Base-by-base conservation (phyloP, 768 basidiomycete genomes). In the Leccinum incarnatum region DNA sequence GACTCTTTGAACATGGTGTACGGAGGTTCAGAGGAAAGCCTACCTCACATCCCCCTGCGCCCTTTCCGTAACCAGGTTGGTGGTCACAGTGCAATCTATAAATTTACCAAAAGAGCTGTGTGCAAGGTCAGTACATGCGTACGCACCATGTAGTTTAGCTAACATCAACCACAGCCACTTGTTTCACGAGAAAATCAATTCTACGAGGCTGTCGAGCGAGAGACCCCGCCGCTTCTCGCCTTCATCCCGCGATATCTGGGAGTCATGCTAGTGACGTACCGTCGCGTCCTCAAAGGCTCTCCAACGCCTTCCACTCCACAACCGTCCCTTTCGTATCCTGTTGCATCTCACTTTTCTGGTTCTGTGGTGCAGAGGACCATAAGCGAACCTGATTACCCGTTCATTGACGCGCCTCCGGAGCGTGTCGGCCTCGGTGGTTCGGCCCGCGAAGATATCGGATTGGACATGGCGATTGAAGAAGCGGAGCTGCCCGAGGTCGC, bases 181-280 rank as follows among this genome's bases (percentile, higher is more conserved):
- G 95, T 97, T 30, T 95, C 93, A 4, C 86, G 95, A 57, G 97
- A 99, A 76, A 99, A 99, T 69, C 79, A 97, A 50, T 98, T 99
- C 70, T 99, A 99, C 71, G 97, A 99, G 72, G 85, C 95, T 2
- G 94, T 98, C 32, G 97, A 99, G 72, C 83, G 88, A 27, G 92
- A 94, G 67, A 92, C 93, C 0, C 96, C 97, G 0, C 94, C 93
- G 4, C 80, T 99, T 9, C 81, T 98, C 4, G 89, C 84, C 14
- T 99, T 93, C 68, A 97, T 98, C 59, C 97, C 97, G n/a, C 88
- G 95, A 47, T 99, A 99, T 74, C 81, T 99, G 15, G 97, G 97
- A 23, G 97, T 99, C 55, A 97, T 99, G 94, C 83, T 98, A 45
- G 96, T 99, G 66, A 96, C 89, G 54, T 98, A 98, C 70, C 86